Evolutionary conservation across 2,329 filamentous ascomycete genomes (phyloP).

Genomic region (Ophiostoma populinum): DNA sequence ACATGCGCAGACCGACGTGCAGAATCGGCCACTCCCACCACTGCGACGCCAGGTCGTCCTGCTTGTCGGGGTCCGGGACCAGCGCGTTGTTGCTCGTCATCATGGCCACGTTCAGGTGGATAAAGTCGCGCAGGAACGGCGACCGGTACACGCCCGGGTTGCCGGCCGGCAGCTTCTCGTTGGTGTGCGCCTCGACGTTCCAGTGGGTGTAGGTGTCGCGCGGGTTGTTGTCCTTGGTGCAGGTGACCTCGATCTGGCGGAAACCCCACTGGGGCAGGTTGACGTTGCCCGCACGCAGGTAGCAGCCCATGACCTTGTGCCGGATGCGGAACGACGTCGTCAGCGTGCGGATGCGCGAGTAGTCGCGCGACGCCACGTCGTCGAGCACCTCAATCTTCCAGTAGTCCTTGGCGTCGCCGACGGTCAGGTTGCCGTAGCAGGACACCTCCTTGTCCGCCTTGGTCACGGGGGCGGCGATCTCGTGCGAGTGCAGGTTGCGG

Average conservation of each 20-base stretch:
- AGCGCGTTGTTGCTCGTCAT: constrained; percentile 99
- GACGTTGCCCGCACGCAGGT: constrained; percentile 83
- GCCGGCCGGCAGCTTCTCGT: constrained; percentile 77
- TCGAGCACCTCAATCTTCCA: constrained; percentile 86
- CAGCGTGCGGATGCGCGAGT: constrained; percentile 71
- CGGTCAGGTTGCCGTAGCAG: constrained; percentile 83
- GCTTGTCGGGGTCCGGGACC: constrained; percentile 94
- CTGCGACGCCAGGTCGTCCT: constrained; percentile 88
- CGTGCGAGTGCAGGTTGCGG: constrained; percentile 90
- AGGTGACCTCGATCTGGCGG: constrained; percentile 97
- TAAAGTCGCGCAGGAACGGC: constrained; percentile 92
- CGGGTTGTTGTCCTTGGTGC: constrained; percentile 82
- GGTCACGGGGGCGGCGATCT: constrained; percentile 71
- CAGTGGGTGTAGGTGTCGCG: constrained; percentile 92
- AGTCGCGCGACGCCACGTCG: constrained; percentile 75
- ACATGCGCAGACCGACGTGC: constrained; percentile 93
- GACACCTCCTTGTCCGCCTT: constrained; percentile 90
- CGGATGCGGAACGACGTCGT: constrained; percentile 84
- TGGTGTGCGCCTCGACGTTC: constrained; percentile 93
- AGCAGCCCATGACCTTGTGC: constrained; percentile 72
- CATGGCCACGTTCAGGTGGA: constrained; percentile 97
- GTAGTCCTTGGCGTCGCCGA: constrained; percentile 95
- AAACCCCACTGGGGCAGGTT: constrained; percentile 99
- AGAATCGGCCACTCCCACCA: constrained; percentile 99
- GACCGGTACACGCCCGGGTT: constrained; percentile 90